Conservation (phyloP, 2,329 filamentous ascomycete genomes). For the Trichoderma cornu-damae region DNA sequence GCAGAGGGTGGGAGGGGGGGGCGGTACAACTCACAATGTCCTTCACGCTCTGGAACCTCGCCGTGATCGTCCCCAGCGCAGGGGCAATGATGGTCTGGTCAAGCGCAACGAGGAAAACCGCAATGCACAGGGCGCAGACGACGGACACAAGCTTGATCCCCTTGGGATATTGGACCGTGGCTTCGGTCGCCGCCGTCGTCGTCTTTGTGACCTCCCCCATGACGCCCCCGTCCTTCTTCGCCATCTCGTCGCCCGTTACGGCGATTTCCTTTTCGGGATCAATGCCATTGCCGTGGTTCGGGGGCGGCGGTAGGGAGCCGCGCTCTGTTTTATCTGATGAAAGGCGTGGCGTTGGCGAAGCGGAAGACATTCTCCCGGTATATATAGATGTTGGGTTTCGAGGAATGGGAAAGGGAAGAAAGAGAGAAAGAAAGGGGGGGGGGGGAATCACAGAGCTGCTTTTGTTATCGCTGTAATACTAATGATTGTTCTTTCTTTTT, state of each 20-base stretch:
- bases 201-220: constrained; percentile 10
- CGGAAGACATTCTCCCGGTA: not conserved
- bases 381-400: too few relatives aligned
- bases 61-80: constrained; percentile 48
- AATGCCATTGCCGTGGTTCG: constrained; percentile 10
- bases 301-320: constrained; percentile 25
- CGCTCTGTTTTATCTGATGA: constrained; percentile 32
- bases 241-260: not conserved
- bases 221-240: not conserved
- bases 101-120: constrained; percentile 46
- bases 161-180: constrained; percentile 34
- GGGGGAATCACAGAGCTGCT: too few relatives aligned
- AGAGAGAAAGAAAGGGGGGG: not conserved
- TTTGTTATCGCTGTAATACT: too few relatives aligned
- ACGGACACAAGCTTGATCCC: constrained; percentile 39
- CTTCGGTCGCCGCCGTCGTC: not conserved
- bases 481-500: too few relatives aligned
- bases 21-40: constrained; percentile 38
- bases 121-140: constrained; percentile 41
- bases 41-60: constrained; percentile 39
- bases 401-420: not conserved
- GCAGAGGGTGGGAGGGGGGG: not conserved
- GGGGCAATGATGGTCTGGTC: constrained; percentile 51
- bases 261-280: constrained; percentile 12
- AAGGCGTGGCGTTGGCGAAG: constrained; percentile 20